Base-by-base conservation (phyloP, 1,139 yeast genomes). In the Saccharomyces hybrid region DNA sequence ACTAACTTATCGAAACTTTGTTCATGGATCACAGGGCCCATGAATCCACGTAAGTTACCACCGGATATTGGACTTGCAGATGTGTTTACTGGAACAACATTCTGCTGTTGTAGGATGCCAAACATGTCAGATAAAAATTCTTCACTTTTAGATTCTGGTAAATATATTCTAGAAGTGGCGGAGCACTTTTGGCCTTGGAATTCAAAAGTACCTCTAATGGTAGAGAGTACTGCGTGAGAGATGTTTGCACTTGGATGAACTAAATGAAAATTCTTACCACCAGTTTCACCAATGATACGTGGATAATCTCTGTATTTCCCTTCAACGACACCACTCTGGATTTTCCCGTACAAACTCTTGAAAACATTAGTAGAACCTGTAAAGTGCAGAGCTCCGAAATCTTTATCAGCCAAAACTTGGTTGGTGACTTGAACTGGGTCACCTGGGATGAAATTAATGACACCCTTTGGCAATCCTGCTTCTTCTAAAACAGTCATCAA, bases 181-280 rank as follows among this genome's bases (percentile, higher is more conserved):
- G 96, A 88, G 74, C 99, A 93, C 73, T 93, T 93, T 73, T 93
- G 99, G 58, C 99, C 99, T 74, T 93, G 99, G 76, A 78, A 93
- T 74, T 93, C 99, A 70, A 87, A 93, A 1, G 97, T 96, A 51
- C 98, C 99, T 71, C 99, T 83, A 52, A 93, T 79, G 1, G 98
- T 85, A 47, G 95, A 85, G 64, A 86, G 79, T 14, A 84, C 97
- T 14, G 98, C 83, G 69, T 89, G 95, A 53, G 81, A 79, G 51
- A 87, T 68, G 53, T 80, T 71, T 20, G 98, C 90, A 49, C 89
- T 80, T 47, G 81, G 74, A 72, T 93, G 98, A 55, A 93, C 73
- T 62, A 93, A 76, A 70, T 93, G 99, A 83, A 88, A 93, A 76
- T 93, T 93, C 78, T 93, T 93, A 62, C 99, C 99, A 59, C 99